Evolutionary conservation across 345 rosid genomes (phyloP), one percentile per base, ranked within the genome.

Genomic region (Corchorus olitorius): DNA sequence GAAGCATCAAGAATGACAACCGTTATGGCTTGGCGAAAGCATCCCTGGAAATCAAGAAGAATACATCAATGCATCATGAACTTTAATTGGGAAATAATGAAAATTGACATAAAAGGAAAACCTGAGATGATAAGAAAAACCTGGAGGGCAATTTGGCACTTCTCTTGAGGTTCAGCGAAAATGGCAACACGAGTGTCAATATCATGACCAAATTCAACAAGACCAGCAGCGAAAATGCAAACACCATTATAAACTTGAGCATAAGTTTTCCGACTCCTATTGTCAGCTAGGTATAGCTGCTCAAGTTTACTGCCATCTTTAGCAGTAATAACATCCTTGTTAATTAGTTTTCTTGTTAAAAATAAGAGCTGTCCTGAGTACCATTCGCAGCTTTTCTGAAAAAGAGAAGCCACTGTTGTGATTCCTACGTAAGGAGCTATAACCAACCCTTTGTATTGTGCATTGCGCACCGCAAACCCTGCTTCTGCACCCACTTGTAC

Each of bases 1-100:
- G 98, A 94, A 84, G 98, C 87, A 91, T 94, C 93, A 48, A 94
- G 87, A 72, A 97, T 91, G 72, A 93, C 98, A 68, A 94, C 85
- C 0, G 97, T 88, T 54, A 90, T 53, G 60, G 74, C 81, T 82
- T 90, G 97, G 77, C 98, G 86, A 75, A 94, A 88, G 86, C 94
- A 94, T 56, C 97, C 98, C 98, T 94, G 89, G 13, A 83, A 65
- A 19, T 59, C 43, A 15, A 54, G 78, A 78, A 49, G 22, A 73
- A 68, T 12, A 54, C 49, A 59, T 37, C 37, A 15, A 14, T 49
- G 19, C 19, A 80, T n/a, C 60, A 72, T 7, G 46, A 53, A 64
- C 13, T 33, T 34, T 15, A 69, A 68, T 37, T 16, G n/a, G 50
- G 65, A 55, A 67, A 16, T 6, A 34, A 55, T 58, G 54, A 4